Base-by-base conservation (phyloP, 352 stramenopile species). In the Elongisporangium senticosum region DNA sequence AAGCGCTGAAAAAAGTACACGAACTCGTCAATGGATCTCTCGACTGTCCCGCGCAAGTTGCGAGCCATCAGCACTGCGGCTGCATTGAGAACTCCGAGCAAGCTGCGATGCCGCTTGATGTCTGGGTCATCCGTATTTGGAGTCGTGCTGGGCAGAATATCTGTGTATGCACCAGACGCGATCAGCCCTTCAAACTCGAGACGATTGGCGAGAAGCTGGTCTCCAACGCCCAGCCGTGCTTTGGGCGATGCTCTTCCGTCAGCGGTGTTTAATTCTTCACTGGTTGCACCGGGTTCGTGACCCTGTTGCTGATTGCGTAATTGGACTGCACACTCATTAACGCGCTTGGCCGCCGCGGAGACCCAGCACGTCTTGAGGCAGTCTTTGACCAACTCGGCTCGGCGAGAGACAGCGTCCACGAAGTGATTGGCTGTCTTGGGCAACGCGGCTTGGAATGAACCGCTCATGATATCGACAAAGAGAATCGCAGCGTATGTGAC, bases 61-160 rank as follows among this genome's bases (percentile, higher is more conserved):
- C 83, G 71, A 11, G 89, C 94, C 89, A 98, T 97, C 14, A 97
- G 69, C 14, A 96, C 88, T 2, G 88, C 72, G 11, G 86, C 81
- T 15, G 87, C 83, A 49, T 96, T 75, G 17, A 98, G 64, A 17
- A 96, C 65, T 8, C 82, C 84, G 19, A 79, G 67, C 56, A 92
- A 87, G 21, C 74, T 74, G 11, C 69, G 67, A 56, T 87, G 87
- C 7, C 68, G 59, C 17, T 59, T 59, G 11, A 73, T 59, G 40
- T 92, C 73, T 4, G 71, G 59, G 26, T 90, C 80, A 49, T 81
- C 67, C 2, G 52, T 7, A 15, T 55, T 60, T 23, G 64, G 56
- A 22, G 43, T 24, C 11, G 28, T 59, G 13, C 61, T 40, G 24
- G 50, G 54, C 23, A 20, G 39, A 21, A n/a, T 10, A 19, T 22